Evolutionary conservation across 305 asterid genomes (phyloP).

Genomic region (Caryopteris hybrid): DNA sequence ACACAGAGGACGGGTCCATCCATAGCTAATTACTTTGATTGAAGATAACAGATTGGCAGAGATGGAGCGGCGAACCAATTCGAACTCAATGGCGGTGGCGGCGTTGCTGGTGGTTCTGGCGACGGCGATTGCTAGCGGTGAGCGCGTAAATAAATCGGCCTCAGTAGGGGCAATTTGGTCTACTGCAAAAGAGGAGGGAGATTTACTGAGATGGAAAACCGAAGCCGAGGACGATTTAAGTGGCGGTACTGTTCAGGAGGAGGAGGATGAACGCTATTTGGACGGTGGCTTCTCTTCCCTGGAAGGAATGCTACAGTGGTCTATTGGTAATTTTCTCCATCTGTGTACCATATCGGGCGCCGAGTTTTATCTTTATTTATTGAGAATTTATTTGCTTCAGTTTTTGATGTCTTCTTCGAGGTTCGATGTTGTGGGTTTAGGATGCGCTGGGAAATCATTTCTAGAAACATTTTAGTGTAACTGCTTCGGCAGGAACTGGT

Average conservation of each 20-base stretch:
- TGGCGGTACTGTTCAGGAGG: slow-evolving; percentile 21
- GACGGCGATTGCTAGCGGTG: slow-evolving; percentile 17
- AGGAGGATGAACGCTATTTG: slow-evolving; percentile 32
- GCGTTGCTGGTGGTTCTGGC: slow-evolving; percentile 19
- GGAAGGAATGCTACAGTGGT: slow-evolving; percentile 82
- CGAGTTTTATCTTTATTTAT: not conserved
- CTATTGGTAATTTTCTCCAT: slow-evolving; percentile 44
- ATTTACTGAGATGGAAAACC: slow-evolving; percentile 24
- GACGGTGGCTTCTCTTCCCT: slow-evolving; percentile 81
- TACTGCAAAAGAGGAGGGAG: slow-evolving; percentile 45
- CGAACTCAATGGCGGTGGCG: slow-evolving; percentile 10
- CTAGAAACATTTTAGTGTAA: not conserved
- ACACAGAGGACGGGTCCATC: not conserved
- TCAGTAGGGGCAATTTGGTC: slow-evolving; percentile 45
- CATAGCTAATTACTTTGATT: not conserved
- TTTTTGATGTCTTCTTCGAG: not conserved
- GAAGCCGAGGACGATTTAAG: slow-evolving; percentile 26
- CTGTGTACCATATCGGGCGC: not conserved
- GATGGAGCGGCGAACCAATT: slow-evolving; percentile 19
- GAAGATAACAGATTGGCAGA: not conserved
- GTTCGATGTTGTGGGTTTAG: not conserved
- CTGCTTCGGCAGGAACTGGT: not conserved
- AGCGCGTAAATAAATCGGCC: slow-evolving; percentile 31
- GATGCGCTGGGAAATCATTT: not conserved
- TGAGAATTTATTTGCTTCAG: not conserved